These are phyloP conservation scores for Colletotrichum tamarilloi DNA, from an alignment of 2,329 filamentous ascomycete species.

Conservation along the genomic window DNA sequence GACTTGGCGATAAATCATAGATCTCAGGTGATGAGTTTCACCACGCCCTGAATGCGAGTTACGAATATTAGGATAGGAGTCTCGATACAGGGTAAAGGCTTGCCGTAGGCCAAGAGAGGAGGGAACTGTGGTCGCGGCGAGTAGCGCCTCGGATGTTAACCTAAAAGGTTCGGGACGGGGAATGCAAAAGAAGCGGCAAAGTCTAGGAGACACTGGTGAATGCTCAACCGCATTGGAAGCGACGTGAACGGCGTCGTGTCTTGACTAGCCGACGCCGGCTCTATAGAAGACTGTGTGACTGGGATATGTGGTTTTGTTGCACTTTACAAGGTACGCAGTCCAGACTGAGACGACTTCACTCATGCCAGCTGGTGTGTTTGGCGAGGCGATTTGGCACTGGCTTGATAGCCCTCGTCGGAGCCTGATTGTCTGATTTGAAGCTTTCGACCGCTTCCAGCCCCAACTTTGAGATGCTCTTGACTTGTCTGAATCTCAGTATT, in stretches of 20 bases:
- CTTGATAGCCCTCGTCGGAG: too few species aligned
- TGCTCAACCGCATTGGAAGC: background rate
- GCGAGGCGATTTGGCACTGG: too few species aligned
- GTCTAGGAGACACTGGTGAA: background rate
- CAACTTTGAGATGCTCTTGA: too few species aligned
- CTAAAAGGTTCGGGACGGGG: background rate
- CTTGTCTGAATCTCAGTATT: too few species aligned
- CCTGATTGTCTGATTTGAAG: too few species aligned
- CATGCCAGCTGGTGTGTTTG: too few species aligned
- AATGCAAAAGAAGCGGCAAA: background rate
- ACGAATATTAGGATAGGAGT: background rate
- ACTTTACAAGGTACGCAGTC: too few species aligned
- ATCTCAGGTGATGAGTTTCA: background rate
- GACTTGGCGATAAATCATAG: background rate
- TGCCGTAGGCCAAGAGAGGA: slow-evolving; percentile 19
- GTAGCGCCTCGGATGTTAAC: background rate
- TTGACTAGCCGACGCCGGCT: background rate
- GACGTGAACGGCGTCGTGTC: background rate
- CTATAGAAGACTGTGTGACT: too few species aligned
- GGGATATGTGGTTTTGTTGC: too few species aligned
- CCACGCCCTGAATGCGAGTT: background rate
- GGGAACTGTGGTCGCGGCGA: background rate
- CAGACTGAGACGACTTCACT: too few species aligned
- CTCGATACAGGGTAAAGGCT: slow-evolving; percentile 18
- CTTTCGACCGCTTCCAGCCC: too few species aligned